These are phyloP conservation scores for Oenanthe sinensis DNA, from an alignment of 129 eudicot genomes.

Conservation along the genomic window DNA sequence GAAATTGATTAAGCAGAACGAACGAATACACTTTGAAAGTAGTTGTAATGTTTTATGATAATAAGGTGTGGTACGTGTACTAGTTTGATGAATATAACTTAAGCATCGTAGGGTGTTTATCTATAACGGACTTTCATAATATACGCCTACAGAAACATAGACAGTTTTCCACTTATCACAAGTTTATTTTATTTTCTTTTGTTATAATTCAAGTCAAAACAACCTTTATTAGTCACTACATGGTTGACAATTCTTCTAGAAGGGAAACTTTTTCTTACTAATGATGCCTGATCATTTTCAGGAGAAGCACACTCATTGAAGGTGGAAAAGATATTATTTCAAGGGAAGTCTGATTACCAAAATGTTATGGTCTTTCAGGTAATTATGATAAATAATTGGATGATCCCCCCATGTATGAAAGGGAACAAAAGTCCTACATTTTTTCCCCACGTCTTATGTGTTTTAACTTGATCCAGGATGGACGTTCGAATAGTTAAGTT, in stretches of 20 bases:
- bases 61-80: background rate
- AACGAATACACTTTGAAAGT: background rate
- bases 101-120: background rate
- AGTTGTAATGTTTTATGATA: background rate
- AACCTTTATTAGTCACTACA: background rate
- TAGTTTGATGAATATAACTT: background rate
- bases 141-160: background rate
- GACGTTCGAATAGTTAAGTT: background rate
- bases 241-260: background rate
- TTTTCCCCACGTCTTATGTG: background rate
- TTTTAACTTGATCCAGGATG: background rate
- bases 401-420: background rate
- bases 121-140: background rate
- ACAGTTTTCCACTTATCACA: background rate
- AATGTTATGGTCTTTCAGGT: slow-evolving; percentile 94
- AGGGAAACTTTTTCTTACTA: background rate
- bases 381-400: background rate
- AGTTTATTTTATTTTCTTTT: background rate
- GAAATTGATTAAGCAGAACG: background rate
- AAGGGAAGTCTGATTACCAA: slow-evolving; percentile 78
- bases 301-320: slow-evolving; percentile 96
- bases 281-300: slow-evolving; percentile 21
- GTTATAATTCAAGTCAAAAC: background rate
- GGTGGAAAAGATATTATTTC: slow-evolving; percentile 71
- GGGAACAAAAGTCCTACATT: background rate